Percentiles rank a stretch among this genome's conserved stretches.
These are phyloP conservation scores for Chlorencoelia australis DNA, from an alignment of 2,329 filamentous ascomycete genomes.

Conservation along the genomic window DNA sequence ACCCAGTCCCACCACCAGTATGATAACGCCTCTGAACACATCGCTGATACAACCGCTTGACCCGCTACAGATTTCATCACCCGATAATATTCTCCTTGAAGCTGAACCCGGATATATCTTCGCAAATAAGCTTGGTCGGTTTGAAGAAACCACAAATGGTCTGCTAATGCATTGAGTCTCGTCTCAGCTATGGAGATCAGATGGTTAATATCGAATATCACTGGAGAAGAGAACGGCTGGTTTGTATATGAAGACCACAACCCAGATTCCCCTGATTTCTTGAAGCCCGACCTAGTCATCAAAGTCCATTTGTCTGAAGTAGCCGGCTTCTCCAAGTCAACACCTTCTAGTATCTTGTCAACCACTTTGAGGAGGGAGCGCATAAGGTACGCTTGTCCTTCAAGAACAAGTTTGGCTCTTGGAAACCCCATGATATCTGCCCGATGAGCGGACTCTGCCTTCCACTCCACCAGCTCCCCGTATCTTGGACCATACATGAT, in stretches of 20 bases:
- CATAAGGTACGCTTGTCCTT: slow-evolving; percentile 8
- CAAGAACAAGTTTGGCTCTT: slow-evolving; percentile 7
- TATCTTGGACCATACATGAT: slow-evolving; percentile 5
- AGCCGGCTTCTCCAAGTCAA: neutral
- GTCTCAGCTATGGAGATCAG: slow-evolving; percentile 2
- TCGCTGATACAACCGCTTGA: neutral
- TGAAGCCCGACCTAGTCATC: neutral
- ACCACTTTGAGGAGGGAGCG: neutral
- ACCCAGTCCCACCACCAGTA: neutral
- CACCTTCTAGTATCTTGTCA: slow-evolving; percentile 4
- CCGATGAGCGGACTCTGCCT: slow-evolving; percentile 1
- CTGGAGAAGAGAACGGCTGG: slow-evolving; percentile 11
- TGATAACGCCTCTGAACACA: neutral
- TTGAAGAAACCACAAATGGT: slow-evolving; percentile 10
- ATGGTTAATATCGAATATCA: slow-evolving; percentile 1
- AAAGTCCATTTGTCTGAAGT: neutral
- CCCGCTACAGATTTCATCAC: neutral
- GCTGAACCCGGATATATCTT: neutral
- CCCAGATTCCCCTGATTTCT: neutral
- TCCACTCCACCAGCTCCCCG: slow-evolving; percentile 4
- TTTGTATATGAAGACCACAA: slow-evolving; percentile 9
- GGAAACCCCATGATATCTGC: slow-evolving; percentile 10
- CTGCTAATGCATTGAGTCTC: neutral
- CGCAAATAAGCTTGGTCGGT: slow-evolving; percentile 6
- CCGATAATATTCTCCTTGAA: neutral